These are phyloP conservation scores for Spathaspora sp. DNA, from an alignment of 805 yeast genomes.

Conservation along the genomic window DNA sequence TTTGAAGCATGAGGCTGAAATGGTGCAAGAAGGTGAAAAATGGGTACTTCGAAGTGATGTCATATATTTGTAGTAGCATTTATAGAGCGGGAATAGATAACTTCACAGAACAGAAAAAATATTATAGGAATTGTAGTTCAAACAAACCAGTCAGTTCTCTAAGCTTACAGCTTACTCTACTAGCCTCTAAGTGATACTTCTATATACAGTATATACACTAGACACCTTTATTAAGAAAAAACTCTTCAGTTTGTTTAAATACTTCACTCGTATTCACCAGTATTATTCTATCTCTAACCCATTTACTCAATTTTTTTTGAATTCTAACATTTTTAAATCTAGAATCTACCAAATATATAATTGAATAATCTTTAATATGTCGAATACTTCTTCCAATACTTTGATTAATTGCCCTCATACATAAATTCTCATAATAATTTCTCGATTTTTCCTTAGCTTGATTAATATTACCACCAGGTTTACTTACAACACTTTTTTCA, in stretches of 20 bases:
- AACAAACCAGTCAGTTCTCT: no score
- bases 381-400: conserved; percentile 90
- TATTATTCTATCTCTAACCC: conserved; percentile 51
- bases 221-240: conserved; percentile 17
- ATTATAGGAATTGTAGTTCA: no score
- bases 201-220: no score
- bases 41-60: conserved; percentile 65
- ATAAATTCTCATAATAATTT: conserved; percentile 73
- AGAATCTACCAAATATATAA: conserved; percentile 65
- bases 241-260: conserved; percentile 22
- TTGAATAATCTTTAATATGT: conserved; percentile 77
- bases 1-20: conserved; percentile 53
- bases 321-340: conserved; percentile 50
- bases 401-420: conserved; percentile 90
- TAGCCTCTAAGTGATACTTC: no score
- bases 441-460: conserved; percentile 48
- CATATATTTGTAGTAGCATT: conserved; percentile 16
- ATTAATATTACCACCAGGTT: conserved; percentile 40
- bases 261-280: conserved; percentile 6
- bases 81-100: no score
- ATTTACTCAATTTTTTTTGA: conserved; percentile 60
- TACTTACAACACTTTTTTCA: conserved; percentile 44
- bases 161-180: no score
- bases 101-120: no score
- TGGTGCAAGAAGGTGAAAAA: conserved; percentile 49